Evolutionary conservation across 106 monocot genomes (phyloP), one percentile per base, ranked within the genome.

Genomic region (Ottelia alismoides): DNA sequence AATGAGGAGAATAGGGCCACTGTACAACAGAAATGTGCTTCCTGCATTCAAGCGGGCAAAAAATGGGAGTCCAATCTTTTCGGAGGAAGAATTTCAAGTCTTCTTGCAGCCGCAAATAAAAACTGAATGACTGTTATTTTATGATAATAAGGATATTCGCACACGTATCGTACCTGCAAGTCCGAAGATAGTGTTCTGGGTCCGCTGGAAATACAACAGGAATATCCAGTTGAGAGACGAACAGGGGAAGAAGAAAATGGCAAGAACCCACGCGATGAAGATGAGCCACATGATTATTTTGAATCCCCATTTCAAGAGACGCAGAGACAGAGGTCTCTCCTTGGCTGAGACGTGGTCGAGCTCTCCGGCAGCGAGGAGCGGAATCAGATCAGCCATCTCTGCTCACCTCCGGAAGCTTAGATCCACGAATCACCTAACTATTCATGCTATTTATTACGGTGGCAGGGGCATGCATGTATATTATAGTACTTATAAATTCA

Each of bases 11-110:
- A 50, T 0, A 9, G 49, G 49, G 1, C n/a, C 49, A 21, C 49
- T 50, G 49, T 17, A 50, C 19, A 50, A 7, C 20, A 50, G 20
- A 21, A 50, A 50, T 50, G 20, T 50, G 21, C 49, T 50, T 50
- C 49, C 49, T 50, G 49, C 49, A 50, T 19, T 50, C 21, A 17
- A 50, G 16, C 7, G 20, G 21, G 7, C 12, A 50, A 19, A 50
- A 21, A 50, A 50, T 19, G 21, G 10, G 16, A 16, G 16, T 7
- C 6, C 10, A 6, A 16, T 43, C 49, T 19, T 50, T 50, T 19
- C 20, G 20, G 19, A n/a, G 19, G 21, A 17, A 16, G 21, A 9
- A n/a, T 16, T 0, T 19, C 16, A 50, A 7, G 21, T 22, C n/a
- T n/a, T n/a, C n/a, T n/a, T n/a, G n/a, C n/a, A n/a, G n/a, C n/a